Conservation (phyloP, 2,329 filamentous ascomycete species). For the Microsporum audouinii region DNA sequence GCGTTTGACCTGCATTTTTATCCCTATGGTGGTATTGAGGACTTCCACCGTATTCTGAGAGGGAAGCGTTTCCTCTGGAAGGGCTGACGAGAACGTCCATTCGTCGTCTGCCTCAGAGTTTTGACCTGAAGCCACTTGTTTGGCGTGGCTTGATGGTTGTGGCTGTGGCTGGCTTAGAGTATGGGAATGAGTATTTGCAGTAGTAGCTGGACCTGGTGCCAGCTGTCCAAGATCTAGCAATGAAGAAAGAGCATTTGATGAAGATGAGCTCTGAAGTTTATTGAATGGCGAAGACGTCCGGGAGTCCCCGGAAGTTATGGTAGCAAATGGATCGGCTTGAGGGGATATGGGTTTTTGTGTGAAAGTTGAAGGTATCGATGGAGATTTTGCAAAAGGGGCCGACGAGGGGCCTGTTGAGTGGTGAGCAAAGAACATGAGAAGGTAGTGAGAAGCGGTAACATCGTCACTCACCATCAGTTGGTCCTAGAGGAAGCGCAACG, state of each 20-base stretch:
- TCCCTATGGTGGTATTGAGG: constrained; percentile 56
- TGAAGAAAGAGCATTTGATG: constrained; percentile 18
- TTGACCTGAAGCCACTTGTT: constrained; percentile 9
- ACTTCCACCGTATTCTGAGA: constrained; percentile 55
- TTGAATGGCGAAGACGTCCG: constrained; percentile 36
- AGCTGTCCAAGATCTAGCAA: constrained; percentile 24
- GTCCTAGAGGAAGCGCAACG: constrained; percentile 55
- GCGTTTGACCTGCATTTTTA: constrained; percentile 60
- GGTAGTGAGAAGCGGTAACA: not conserved
- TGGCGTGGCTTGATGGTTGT: constrained; percentile 21
- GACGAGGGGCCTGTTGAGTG: not conserved
- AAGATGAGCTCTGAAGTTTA: constrained; percentile 18
- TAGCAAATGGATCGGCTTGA: constrained; percentile 50
- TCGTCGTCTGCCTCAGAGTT: constrained; percentile 63
- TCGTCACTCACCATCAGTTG: constrained; percentile 37
- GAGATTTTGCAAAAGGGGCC: constrained; percentile 14
- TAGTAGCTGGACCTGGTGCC: not conserved
- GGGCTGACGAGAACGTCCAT: constrained; percentile 82
- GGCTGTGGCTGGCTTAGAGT: constrained; percentile 10
- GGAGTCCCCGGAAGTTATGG: constrained; percentile 42
- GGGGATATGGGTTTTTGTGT: constrained; percentile 28
- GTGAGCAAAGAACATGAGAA: constrained; percentile 26
- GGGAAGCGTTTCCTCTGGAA: constrained; percentile 53
- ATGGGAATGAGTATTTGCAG: not conserved
- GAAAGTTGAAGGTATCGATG: constrained; percentile 22